These are phyloP conservation scores for Biscutella laevigata DNA, from an alignment of 441 rosid genomes.

Conservation along the genomic window DNA sequence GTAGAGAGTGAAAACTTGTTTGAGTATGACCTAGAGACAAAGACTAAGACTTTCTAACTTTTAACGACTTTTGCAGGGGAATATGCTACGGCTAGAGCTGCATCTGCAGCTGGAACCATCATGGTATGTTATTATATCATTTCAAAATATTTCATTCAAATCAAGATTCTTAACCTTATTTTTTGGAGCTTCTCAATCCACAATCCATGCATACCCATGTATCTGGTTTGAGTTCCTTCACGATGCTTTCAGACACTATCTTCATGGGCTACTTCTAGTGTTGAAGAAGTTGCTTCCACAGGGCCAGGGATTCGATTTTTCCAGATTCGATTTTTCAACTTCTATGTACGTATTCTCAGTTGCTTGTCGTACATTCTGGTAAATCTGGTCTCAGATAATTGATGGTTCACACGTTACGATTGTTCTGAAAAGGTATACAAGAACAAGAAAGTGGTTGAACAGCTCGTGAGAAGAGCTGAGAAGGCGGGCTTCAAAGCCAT, in stretches of 20 bases:
- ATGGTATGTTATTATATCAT: conserved; percentile 42
- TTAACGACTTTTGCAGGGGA: conserved; percentile 48
- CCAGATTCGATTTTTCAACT: no score
- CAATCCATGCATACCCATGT: background rate
- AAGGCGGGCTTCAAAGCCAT: conserved; percentile 93
- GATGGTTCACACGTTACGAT: conserved; percentile 3
- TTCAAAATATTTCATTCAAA: background rate
- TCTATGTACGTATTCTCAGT: background rate
- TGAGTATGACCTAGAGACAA: background rate
- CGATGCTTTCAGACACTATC: no score
- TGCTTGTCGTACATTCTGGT: background rate
- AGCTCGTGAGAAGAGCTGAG: conserved; percentile 90
- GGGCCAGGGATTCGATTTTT: conserved; percentile 88
- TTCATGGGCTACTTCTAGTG: conserved; percentile 88
- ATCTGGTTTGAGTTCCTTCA: background rate
- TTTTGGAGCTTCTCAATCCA: background rate
- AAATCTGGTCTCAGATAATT: background rate
- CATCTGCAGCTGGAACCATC: conserved; percentile 77
- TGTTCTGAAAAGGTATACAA: conserved; percentile 54
- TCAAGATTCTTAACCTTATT: background rate
- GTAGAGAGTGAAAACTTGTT: background rate
- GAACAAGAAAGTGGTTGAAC: conserved; percentile 75
- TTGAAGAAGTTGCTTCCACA: conserved; percentile 86
- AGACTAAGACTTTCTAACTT: background rate
- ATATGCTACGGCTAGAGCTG: conserved; percentile 87